Conservation (phyloP, 352 stramenopile genomes). For the Thalassiosira livingstoniorum region DNA sequence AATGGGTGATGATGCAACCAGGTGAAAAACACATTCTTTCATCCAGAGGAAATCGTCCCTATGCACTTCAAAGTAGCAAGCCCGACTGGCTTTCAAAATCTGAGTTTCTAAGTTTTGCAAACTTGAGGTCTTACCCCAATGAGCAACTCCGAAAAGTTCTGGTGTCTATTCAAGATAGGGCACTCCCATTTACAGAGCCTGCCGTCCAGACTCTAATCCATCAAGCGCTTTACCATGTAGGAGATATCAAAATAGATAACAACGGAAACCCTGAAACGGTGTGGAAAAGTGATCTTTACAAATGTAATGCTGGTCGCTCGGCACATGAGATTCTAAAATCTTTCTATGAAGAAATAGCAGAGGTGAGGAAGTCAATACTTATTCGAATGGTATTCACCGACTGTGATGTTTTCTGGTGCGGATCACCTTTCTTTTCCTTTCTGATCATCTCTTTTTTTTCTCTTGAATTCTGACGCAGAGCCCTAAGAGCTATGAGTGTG, state of each 20-base stretch:
- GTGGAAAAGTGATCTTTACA: constrained; percentile 53
- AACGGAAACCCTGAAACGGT: constrained; percentile 14
- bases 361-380: no score
- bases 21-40: constrained; percentile 25
- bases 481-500: constrained; percentile 44
- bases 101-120: constrained; percentile 45
- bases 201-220: constrained; percentile 40
- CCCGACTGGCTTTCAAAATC: constrained; percentile 47
- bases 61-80: constrained; percentile 42
- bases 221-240: constrained; percentile 58
- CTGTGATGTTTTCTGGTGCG: no score
- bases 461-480: no score
- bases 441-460: no score
- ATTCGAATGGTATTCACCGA: no score
- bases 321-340: constrained; percentile 16
- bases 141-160: constrained; percentile 52
- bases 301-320: constrained; percentile 15
- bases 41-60: constrained; percentile 46
- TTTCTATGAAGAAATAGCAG: constrained; percentile 46
- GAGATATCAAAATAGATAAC: constrained; percentile 24
- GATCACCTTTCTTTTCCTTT: no score
- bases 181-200: constrained; percentile 37
- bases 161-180: constrained; percentile 34
- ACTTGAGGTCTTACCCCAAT: constrained; percentile 45
- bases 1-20: constrained; percentile 53